Evolutionary conservation across 1,284 basidiomycete genomes (phyloP), one percentile per base, ranked within the genome.

Genomic region (Pisolithus thermaeus): DNA sequence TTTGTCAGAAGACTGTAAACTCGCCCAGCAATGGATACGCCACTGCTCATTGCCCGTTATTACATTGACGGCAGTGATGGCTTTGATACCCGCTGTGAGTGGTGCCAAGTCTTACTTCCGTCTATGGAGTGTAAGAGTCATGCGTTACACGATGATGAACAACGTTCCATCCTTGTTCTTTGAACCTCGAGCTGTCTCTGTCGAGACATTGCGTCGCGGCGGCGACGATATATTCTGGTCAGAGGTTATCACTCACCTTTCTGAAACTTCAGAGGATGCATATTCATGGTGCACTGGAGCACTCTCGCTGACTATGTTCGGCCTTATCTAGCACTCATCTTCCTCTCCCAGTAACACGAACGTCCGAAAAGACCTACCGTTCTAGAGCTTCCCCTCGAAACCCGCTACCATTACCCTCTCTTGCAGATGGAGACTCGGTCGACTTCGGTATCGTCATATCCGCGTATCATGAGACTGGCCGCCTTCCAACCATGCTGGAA

Each of bases 121-220:
- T n/a, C 12, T 14, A 30, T 14, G 23, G 14, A n/a, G 23, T 27
- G 8, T n/a, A 20, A n/a, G n/a, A n/a, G n/a, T n/a, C n/a, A 7
- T 18, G 23, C 8, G 16, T 1, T 28, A 35, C 23, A 37, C 20
- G n/a, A 38, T 36, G 87, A 89, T 88, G 87, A 87, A 60, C 67
- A 66, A 76, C 73, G 72, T 68, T 79, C 87, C 87, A 90, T 90
- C 87, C 87, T 90, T 90, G 87, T 90, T 90, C 87, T 89, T 85
- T 74, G 87, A 90, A 82, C 73, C 65, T 62, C 70, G 81, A 83
- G 87, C 74, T 65, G 55, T 68, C 65, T 64, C 60, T 14, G 11
- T 59, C 47, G 54, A 59, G 70, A 56, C 65, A 68, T 61, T 58
- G 78, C 84, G 86, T 79, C 74, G 72, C 66, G 71, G 71, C 75